These are phyloP conservation scores for Penicillium salamii DNA, from an alignment of 495 filamentous ascomycete genomes.

Conservation along the genomic window DNA sequence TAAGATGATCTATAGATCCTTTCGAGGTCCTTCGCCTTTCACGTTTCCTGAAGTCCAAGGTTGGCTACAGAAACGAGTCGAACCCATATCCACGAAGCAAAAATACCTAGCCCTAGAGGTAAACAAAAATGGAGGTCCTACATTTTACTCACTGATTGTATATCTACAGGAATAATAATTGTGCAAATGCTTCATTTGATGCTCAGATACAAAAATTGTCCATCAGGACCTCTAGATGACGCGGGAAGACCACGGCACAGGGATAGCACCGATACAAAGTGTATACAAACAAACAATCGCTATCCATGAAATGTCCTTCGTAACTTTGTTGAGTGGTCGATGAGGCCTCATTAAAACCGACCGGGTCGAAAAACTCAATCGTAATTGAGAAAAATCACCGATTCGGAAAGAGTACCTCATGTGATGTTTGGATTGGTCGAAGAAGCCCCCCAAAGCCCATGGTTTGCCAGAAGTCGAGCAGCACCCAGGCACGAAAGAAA, in stretches of 20 bases:
- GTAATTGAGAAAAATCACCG: conserved; percentile 7
- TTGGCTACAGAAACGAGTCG: no score
- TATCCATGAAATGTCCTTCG: conserved; percentile 3
- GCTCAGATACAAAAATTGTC: not conserved
- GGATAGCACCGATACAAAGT: conserved; percentile 4
- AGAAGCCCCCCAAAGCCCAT: not conserved
- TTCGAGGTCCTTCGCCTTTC: no score
- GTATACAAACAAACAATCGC: conserved; percentile 5
- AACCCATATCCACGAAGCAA: no score
- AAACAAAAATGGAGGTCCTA: no score
- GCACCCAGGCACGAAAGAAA: not conserved
- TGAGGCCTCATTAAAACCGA: conserved; percentile 11
- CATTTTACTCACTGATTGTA: no score
- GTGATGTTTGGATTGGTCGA: not conserved
- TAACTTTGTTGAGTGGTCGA: not conserved
- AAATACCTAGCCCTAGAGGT: no score
- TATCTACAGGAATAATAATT: not conserved
- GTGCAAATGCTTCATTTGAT: not conserved
- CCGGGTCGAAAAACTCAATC: conserved; percentile 7
- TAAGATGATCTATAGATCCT: no score
- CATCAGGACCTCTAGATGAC: not conserved
- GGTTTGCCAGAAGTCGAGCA: conserved; percentile 2
- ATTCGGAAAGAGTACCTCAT: conserved; percentile 11
- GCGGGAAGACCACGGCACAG: not conserved
- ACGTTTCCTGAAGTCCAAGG: no score